phyloP scores from a whole-genome alignment of 2,329 filamentous ascomycete genomes.

The Phialophora tarda region DNA sequence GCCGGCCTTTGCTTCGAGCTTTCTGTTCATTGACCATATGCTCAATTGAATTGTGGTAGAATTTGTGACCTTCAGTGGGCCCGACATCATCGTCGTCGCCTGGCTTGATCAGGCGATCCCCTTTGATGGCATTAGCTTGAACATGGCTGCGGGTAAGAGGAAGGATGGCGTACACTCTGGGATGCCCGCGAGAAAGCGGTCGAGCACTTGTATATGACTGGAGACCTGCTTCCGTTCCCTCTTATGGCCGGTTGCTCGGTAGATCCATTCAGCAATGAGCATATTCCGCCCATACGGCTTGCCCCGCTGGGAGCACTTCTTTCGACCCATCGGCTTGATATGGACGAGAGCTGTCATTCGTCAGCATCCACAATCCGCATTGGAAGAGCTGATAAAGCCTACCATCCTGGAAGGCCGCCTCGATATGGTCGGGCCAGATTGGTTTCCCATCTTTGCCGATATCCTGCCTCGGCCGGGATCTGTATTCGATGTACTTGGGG shows the following conservation, averaged over 20 bases:
- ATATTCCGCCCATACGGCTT: slow-evolving; percentile 66
- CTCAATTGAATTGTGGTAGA: slow-evolving; percentile 36
- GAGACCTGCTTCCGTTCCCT: slow-evolving; percentile 66
- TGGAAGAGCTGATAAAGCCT: slow-evolving; percentile 9
- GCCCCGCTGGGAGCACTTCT: slow-evolving; percentile 58
- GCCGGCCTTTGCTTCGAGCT: slow-evolving; percentile 2
- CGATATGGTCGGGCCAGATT: slow-evolving; percentile 54
- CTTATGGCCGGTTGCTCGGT: slow-evolving; percentile 58
- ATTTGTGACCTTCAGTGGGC: slow-evolving; percentile 29
- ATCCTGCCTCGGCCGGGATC: slow-evolving; percentile 50
- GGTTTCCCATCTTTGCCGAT: slow-evolving; percentile 52
- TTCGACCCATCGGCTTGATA: slow-evolving; percentile 63
- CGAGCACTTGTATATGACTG: slow-evolving; percentile 68
- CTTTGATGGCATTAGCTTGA: slow-evolving; percentile 22
- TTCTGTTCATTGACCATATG: slow-evolving; percentile 33
- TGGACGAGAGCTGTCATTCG: slow-evolving; percentile 55
- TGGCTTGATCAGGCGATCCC: slow-evolving; percentile 31
- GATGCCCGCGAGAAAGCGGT: slow-evolving; percentile 60
- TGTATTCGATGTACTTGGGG: slow-evolving; percentile 52
- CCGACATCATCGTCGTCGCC: slow-evolving; percentile 20
- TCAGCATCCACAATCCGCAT: slow-evolving; percentile 29
- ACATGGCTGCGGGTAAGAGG: background rate
- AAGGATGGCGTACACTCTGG: slow-evolving; percentile 54
- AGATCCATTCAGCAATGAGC: slow-evolving; percentile 64
- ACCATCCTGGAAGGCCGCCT: slow-evolving; percentile 57